phyloP scores from a whole-genome alignment of 768 basidiomycete genomes.

The Chalciporus pseudorubinellus region DNA sequence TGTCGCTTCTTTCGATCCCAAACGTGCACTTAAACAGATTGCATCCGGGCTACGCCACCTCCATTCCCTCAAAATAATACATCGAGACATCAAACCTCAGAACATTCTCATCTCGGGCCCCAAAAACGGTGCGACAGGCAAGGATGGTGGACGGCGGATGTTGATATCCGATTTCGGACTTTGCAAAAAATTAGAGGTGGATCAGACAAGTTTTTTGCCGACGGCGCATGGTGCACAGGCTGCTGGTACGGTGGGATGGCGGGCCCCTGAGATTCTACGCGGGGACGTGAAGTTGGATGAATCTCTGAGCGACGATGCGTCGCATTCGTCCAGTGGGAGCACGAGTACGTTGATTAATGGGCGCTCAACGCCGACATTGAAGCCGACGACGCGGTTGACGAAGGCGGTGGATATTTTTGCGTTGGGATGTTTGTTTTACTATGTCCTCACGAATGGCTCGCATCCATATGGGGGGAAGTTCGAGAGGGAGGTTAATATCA shows the following conservation, averaged over 20 bases:
- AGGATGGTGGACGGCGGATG: conserved; percentile 63
- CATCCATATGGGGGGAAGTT: conserved; percentile 95
- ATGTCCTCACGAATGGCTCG: conserved; percentile 81
- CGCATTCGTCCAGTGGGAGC: conserved; percentile 66
- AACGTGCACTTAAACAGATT: conserved; percentile 84
- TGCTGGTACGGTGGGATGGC: conserved; percentile 95
- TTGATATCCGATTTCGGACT: conserved; percentile 96
- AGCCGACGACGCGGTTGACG: conserved; percentile 66
- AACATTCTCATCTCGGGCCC: conserved; percentile 87
- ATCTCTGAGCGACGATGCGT: conserved; percentile 56
- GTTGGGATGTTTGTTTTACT: conserved; percentile 92
- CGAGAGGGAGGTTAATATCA: conserved; percentile 91
- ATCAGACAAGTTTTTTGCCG: conserved; percentile 95
- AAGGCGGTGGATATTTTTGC: conserved; percentile 98
- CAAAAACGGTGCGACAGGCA: conserved; percentile 47
- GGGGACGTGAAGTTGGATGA: conserved; percentile 95
- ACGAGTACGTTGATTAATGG: conserved; percentile 45
- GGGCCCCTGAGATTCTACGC: conserved; percentile 92
- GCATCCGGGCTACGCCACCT: conserved; percentile 86
- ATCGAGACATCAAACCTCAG: conserved; percentile 97
- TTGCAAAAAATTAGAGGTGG: conserved; percentile 91
- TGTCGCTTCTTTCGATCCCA: conserved; percentile 74
- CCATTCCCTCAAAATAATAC: conserved; percentile 93
- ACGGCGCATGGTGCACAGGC: conserved; percentile 86
- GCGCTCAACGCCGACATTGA: conserved; percentile 10